Percentiles rank a stretch among this genome's conserved stretches.
These are phyloP conservation scores for Cytospora piceicola DNA, from an alignment of 2,329 filamentous ascomycete genomes.

Conservation along the genomic window DNA sequence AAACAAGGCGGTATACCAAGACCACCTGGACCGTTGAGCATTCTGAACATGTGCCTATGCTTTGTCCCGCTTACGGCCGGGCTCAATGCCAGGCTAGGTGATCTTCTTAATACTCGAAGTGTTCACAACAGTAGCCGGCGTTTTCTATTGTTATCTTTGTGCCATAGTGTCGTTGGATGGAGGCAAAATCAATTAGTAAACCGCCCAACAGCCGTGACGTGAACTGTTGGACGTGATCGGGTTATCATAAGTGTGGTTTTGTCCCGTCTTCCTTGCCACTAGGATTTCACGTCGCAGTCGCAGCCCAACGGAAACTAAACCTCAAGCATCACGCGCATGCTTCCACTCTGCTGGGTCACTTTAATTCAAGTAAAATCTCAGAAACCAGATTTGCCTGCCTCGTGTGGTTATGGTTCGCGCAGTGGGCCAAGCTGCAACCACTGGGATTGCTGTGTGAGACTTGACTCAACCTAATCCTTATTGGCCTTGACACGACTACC, in stretches of 20 bases:
- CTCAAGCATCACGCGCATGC: too few species aligned
- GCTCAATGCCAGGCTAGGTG: too few species aligned
- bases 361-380: not conserved
- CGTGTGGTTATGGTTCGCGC: conserved; percentile 23
- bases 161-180: conserved; percentile 4
- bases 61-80: too few species aligned
- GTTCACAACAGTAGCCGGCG: too few species aligned
- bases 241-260: conserved; percentile 20
- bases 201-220: conserved; percentile 8
- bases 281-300: too few species aligned
- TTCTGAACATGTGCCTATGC: too few species aligned
- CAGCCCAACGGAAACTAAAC: too few species aligned
- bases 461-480: too few species aligned
- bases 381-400: conserved; percentile 20
- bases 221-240: not conserved
- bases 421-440: conserved; percentile 23
- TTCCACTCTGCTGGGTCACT: not conserved
- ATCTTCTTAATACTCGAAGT: not conserved
- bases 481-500: too few species aligned
- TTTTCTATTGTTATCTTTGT: not conserved
- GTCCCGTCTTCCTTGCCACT: too few species aligned
- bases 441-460: conserved; percentile 27
- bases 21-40: not conserved
- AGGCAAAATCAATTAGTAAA: too few species aligned
- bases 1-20: not conserved